phyloP scores from a whole-genome alignment of 768 basidiomycete species.

The Naganishia vaughanmartiniae region DNA sequence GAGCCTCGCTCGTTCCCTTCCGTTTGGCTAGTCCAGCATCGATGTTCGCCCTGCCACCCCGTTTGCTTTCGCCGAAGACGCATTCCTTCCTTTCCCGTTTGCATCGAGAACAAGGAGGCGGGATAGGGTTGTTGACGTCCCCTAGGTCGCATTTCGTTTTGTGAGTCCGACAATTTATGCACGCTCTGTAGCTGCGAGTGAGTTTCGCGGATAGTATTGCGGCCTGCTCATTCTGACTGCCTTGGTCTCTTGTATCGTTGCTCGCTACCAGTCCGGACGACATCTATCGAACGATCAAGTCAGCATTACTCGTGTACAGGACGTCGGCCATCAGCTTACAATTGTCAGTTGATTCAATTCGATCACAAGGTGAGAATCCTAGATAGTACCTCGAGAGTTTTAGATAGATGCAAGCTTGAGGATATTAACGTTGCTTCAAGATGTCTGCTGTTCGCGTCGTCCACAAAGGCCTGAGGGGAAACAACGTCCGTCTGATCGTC shows the following conservation, averaged over 20 bases:
- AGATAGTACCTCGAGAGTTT: no score
- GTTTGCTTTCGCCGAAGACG: conserved; percentile 44
- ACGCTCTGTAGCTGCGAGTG: conserved; percentile 28
- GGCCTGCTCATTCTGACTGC: background rate
- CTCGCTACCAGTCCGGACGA: background rate
- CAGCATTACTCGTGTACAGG: background rate
- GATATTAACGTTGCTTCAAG: no score
- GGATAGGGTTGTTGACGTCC: conserved; percentile 46
- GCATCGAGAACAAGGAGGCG: conserved; percentile 46
- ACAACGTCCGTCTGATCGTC: no score
- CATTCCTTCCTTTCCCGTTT: conserved; percentile 45
- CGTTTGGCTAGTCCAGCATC: conserved; percentile 17
- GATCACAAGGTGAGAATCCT: no score
- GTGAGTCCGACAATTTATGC: conserved; percentile 29
- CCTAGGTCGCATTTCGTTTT: conserved; percentile 50
- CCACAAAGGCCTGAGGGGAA: no score
- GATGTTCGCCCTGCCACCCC: conserved; percentile 45
- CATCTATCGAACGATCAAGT: background rate
- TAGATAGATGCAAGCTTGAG: no score
- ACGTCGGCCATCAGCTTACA: background rate
- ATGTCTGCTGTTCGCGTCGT: no score
- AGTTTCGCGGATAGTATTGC: background rate
- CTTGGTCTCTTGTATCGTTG: background rate
- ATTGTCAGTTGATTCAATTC: no score
- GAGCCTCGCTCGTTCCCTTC: conserved; percentile 9